A percentile compares a stretch with the other conserved stretches of the same genome.
phyloP scores from a whole-genome alignment of 768 basidiomycete genomes.

The Mrakia hoshinonis region DNA sequence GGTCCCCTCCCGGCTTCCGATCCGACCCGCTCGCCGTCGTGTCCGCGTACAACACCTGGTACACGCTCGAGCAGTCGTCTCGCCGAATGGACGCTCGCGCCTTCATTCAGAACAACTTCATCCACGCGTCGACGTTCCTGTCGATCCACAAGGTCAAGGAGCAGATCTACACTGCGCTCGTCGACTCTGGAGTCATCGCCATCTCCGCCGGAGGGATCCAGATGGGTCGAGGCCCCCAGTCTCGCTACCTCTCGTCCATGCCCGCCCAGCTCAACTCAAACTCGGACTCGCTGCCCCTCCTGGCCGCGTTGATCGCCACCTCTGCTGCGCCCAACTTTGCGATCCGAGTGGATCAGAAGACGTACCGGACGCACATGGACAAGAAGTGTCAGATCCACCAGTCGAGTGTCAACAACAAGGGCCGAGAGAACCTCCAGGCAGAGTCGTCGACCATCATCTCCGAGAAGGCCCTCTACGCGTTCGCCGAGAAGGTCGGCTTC shows the following conservation, averaged over 20 bases:
- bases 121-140: slow-evolving; percentile 73
- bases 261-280: slow-evolving; percentile 65
- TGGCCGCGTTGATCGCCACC: slow-evolving; percentile 73
- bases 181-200: slow-evolving; percentile 70
- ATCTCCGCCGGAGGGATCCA: slow-evolving; percentile 59
- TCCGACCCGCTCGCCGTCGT: slow-evolving; percentile 75
- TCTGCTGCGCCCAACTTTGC: slow-evolving; percentile 88
- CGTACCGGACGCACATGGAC: slow-evolving; percentile 4
- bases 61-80: slow-evolving; percentile 57
- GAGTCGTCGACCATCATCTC: slow-evolving; percentile 39
- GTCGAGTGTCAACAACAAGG: slow-evolving; percentile 73
- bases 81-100: slow-evolving; percentile 59
- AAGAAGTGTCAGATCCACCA: slow-evolving; percentile 68
- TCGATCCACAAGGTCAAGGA: slow-evolving; percentile 70
- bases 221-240: slow-evolving; percentile 29
- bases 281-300: slow-evolving; percentile 61
- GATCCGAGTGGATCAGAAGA: slow-evolving; percentile 54
- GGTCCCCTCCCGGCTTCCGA: slow-evolving; percentile 67
- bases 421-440: slow-evolving; percentile 44
- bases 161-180: slow-evolving; percentile 67
- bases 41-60: slow-evolving; percentile 75
- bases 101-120: slow-evolving; percentile 78
- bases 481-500: slow-evolving; percentile 62
- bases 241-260: slow-evolving; percentile 39
- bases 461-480: slow-evolving; percentile 72